These are phyloP conservation scores for Phytophthora lateralis DNA, from an alignment of 352 stramenopile genomes.

Conservation along the genomic window DNA sequence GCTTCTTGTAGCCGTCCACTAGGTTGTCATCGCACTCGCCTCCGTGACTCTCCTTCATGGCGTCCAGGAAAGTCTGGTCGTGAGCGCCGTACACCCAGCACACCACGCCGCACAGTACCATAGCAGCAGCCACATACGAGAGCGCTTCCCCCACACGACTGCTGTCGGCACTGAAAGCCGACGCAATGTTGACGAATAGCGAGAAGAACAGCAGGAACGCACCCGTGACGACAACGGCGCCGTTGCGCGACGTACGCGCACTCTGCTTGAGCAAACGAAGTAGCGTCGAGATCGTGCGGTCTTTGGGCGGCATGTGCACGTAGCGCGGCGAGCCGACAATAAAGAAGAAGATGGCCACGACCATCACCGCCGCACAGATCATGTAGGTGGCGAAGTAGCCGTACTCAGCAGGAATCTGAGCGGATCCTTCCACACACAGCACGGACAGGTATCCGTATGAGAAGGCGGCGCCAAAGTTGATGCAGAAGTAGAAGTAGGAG, in stretches of 20 bases:
- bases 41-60: slow-evolving; percentile 46
- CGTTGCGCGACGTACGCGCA: slow-evolving; percentile 27
- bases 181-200: slow-evolving; percentile 56
- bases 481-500: slow-evolving; percentile 83
- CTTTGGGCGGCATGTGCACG: slow-evolving; percentile 45
- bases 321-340: slow-evolving; percentile 53
- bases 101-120: slow-evolving; percentile 48
- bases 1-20: slow-evolving; percentile 53
- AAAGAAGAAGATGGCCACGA: slow-evolving; percentile 42
- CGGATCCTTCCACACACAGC: slow-evolving; percentile 75
- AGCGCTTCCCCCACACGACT: slow-evolving; percentile 37
- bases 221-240: slow-evolving; percentile 36
- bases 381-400: slow-evolving; percentile 84
- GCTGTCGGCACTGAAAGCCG: slow-evolving; percentile 48
- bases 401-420: slow-evolving; percentile 67
- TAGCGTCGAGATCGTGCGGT: slow-evolving; percentile 55
- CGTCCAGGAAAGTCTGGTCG: slow-evolving; percentile 59
- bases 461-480: slow-evolving; percentile 75
- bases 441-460: slow-evolving; percentile 85
- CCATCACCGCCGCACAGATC: slow-evolving; percentile 56
- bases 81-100: slow-evolving; percentile 51
- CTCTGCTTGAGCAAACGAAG: slow-evolving; percentile 37
- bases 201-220: slow-evolving; percentile 37
- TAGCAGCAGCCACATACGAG: slow-evolving; percentile 50
- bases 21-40: slow-evolving; percentile 46